These are phyloP conservation scores for Circinella umbellata DNA, from an alignment of 371 early-diverging fungal genomes.

Conservation along the genomic window DNA sequence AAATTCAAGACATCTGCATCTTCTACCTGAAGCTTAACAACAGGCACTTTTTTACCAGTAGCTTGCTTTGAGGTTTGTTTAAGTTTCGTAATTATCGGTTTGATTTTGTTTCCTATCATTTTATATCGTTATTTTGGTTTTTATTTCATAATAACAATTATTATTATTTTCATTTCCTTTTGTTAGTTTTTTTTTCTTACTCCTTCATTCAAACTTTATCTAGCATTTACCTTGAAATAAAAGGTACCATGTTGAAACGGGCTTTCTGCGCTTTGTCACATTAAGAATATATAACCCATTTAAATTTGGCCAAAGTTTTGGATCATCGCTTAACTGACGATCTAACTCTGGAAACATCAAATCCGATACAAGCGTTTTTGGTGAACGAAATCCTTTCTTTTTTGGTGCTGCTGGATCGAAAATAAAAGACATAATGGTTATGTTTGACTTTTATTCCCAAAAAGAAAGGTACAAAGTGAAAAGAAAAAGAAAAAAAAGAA, in stretches of 20 bases:
- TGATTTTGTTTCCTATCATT: constrained; percentile 32
- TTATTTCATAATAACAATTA: constrained; percentile 11
- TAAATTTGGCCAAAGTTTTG: constrained; percentile 44
- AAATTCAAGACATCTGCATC: constrained; percentile 45
- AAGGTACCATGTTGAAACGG: constrained; percentile 22
- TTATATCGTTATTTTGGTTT: neutral
- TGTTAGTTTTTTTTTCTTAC: too few species aligned
- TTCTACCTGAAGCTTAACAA: constrained; percentile 48
- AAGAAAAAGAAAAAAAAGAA: neutral
- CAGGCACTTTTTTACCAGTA: constrained; percentile 29
- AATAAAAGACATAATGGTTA: neutral
- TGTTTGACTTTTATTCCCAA: neutral
- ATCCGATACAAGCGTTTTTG: constrained; percentile 22
- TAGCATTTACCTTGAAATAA: constrained; percentile 31
- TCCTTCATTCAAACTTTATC: too few species aligned
- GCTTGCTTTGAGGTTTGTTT: constrained; percentile 28
- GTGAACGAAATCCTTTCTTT: neutral
- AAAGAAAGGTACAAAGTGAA: neutral
- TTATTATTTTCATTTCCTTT: neutral
- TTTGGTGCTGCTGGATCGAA: constrained; percentile 2
- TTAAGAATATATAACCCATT: constrained; percentile 49
- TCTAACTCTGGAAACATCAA: constrained; percentile 48
- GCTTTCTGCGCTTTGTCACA: constrained; percentile 40
- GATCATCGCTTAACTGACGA: constrained; percentile 46
- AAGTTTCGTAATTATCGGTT: constrained; percentile 38